Evolutionary conservation across 2,329 filamentous ascomycete species (phyloP), one percentile per base, ranked within the genome.

Genomic region (Emydomyces testavorans): DNA sequence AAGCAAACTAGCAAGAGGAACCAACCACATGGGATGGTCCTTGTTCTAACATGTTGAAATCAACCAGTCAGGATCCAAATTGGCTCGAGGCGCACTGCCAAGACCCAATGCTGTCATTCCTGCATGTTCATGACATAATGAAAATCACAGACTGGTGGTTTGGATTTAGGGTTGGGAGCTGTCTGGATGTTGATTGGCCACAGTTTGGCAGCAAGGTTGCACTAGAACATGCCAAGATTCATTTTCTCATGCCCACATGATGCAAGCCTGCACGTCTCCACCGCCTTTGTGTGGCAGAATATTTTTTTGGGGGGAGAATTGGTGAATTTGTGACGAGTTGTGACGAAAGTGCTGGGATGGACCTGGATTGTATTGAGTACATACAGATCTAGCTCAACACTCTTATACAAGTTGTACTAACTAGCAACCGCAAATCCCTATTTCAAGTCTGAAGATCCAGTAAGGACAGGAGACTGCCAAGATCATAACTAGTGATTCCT

Each of bases 171-270:
- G 24, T 41, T 41, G 39, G 15, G 11, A 20, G 39, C 24, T 41
- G 2, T 16, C 26, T 3, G 21, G 15, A 11, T 15, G 28, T 24
- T 46, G 34, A 38, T 46, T 46, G 43, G 43, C 34, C 18, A 10
- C 15, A 6, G 34, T 24, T 38, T 38, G 31, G n/a, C n/a, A 29
- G 43, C 38, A 46, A 46, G 23, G 43, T 38, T 38, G 13, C 10
- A 18, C 23, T 38, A 46, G 34, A 35, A 35, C 21, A 21, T 23
- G 41, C 41, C 41, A 44, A 44, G 41, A 16, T 29, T 31, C 16
- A 6, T 6, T 21, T 46, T 37, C n/a, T n/a, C 13, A 45, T 45
- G 42, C 42, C 28, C 42, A 45, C 42, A 45, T 45, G 42, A 45
- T 45, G 42, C 42, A 45, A 36, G 13, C 4, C 10, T 3, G n/a